Evolutionary conservation across 352 stramenopile species (phyloP), one percentile per base, ranked within the genome.

Genomic region (Pythium aphanidermatum): DNA sequence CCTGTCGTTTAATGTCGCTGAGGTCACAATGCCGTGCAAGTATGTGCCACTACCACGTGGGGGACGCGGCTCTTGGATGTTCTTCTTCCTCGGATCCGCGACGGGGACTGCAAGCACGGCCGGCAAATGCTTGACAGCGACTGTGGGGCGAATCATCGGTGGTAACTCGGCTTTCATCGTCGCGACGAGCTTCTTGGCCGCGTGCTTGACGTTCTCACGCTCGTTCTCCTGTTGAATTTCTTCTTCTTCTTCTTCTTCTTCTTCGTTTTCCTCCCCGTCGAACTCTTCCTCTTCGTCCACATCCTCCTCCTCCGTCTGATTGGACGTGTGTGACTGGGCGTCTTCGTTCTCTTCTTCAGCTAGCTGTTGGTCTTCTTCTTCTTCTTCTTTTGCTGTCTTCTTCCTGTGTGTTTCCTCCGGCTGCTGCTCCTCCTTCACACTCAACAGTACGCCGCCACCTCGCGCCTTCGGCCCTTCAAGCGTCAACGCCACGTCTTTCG

Each of bases 301-400:
- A 10, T 29, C 29, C 8, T 68, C 65, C 11, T 78, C 60, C 28
- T 85, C 70, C 1, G 51, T 61, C 62, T 86, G 74, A 33, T 86
- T 86, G 0, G 70, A 86, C 24, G 51, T 59, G 36, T 42, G 48
- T 20, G 50, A 58, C 41, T 51, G 37, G 33, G 49, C 49, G 17
- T 58, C 41, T 10, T 46, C 39, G 21, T 46, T 4, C n/a, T n/a
- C n/a, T n/a, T n/a, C 44, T 48, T 19, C 46, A 54, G 25, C 33
- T 62, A 34, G n/a, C n/a, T n/a, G n/a, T n/a, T 60, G 55, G 12
- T 49, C 52, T 20, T 62, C 58, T 24, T 52, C 49, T 4, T 50
- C 49, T 16, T 49, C 36, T n/a, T 38, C 23, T 4, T 60, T 9
- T 3, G 20, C 3, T 16, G n/a, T 43, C 31, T n/a, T n/a, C n/a